Percentiles rank a stretch among this genome's conserved stretches.
Evolutionary conservation across 176 grass and related monocot species (phyloP).

Genomic region (Aegilops sharonensis): DNA sequence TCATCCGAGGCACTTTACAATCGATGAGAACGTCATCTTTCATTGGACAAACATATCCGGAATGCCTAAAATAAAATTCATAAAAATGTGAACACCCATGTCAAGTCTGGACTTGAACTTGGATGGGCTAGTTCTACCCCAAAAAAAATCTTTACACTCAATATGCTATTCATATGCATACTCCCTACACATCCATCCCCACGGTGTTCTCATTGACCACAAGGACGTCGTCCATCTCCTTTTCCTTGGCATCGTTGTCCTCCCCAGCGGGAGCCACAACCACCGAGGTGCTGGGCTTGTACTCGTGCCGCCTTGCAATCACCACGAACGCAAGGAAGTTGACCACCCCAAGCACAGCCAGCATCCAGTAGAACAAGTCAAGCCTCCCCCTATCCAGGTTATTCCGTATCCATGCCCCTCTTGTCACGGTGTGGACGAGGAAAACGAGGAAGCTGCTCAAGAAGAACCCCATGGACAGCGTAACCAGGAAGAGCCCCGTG

Average conservation of each 20-base stretch:
- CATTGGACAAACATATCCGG: no score
- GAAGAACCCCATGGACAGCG: slow-evolving; percentile 67
- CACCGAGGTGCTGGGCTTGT: slow-evolving; percentile 29
- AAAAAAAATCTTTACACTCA: no score
- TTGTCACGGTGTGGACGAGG: slow-evolving; percentile 35
- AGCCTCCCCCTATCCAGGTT: slow-evolving; percentile 53
- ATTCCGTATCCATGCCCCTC: slow-evolving; percentile 49
- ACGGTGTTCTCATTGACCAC: slow-evolving; percentile 45
- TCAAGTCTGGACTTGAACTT: no score
- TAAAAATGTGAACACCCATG: no score
- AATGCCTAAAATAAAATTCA: no score
- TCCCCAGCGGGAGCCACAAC: slow-evolving; percentile 25
- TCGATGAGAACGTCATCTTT: no score
- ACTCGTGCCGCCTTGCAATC: slow-evolving; percentile 50
- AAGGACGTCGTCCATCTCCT: slow-evolving; percentile 42
- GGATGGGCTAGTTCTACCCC: no score
- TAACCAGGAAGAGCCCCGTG: slow-evolving; percentile 60
- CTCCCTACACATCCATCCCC: slow-evolving; percentile 62
- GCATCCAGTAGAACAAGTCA: slow-evolving; percentile 75
- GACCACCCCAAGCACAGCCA: slow-evolving; percentile 51
- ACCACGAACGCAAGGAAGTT: slow-evolving; percentile 56
- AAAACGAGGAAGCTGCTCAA: slow-evolving; percentile 68
- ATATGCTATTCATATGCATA: background rate
- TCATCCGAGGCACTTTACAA: no score
- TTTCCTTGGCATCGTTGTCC: background rate